Conservation (phyloP, 2,329 filamentous ascomycete species). For the Epichloe glyceriae region DNA sequence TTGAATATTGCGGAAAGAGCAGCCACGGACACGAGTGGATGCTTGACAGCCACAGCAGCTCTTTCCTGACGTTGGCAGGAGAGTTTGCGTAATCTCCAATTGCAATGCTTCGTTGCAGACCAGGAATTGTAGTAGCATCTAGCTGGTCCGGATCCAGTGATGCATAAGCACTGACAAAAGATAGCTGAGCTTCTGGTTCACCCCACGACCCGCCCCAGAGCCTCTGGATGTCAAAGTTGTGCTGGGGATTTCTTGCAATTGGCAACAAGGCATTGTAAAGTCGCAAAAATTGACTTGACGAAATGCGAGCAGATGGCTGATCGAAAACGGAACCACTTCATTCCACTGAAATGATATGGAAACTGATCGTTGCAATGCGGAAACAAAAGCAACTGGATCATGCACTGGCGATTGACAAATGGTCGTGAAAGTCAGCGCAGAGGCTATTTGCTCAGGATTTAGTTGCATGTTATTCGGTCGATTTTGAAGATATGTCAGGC, state of each 20-base stretch:
- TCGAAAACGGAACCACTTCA: slow-evolving; percentile 72
- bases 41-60: slow-evolving; percentile 54
- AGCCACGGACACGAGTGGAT: slow-evolving; percentile 78
- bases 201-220: slow-evolving; percentile 89
- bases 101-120: slow-evolving; percentile 65
- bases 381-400: slow-evolving; percentile 42
- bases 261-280: slow-evolving; percentile 70
- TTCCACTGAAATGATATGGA: slow-evolving; percentile 54
- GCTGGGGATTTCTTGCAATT: slow-evolving; percentile 43
- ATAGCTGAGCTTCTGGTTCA: slow-evolving; percentile 75
- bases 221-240: slow-evolving; percentile 64
- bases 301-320: slow-evolving; percentile 60
- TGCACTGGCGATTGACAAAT: slow-evolving; percentile 44
- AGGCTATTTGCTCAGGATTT: slow-evolving; percentile 69
- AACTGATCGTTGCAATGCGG: slow-evolving; percentile 49
- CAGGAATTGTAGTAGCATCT: slow-evolving; percentile 74
- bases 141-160: slow-evolving; percentile 62
- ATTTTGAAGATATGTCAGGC: slow-evolving; percentile 39
- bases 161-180: slow-evolving; percentile 83
- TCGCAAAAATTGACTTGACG: slow-evolving; percentile 65
- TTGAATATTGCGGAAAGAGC: slow-evolving; percentile 61
- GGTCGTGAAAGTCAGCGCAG: slow-evolving; percentile 56
- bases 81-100: slow-evolving; percentile 41
- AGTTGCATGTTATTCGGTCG: slow-evolving; percentile 46
- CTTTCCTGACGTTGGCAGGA: slow-evolving; percentile 35